Conservation (phyloP, 305 asterid species). For the Ajuga reptans region DNA sequence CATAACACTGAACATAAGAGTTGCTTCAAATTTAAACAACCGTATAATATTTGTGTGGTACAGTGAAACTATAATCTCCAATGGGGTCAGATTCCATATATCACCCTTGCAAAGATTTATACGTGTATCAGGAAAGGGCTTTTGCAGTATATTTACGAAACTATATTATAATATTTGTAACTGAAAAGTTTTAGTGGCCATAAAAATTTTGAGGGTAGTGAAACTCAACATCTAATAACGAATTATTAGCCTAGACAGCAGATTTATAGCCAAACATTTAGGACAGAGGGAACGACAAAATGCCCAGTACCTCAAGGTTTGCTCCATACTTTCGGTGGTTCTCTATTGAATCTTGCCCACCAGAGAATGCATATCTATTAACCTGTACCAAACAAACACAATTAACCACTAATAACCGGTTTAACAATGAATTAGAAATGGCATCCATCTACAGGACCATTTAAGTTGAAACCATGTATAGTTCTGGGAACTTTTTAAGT, state of each 20-base stretch:
- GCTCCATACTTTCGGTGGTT: constrained; percentile 89
- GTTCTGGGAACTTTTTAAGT: neutral
- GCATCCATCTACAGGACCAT: neutral
- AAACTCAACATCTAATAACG: neutral
- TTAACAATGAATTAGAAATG: neutral
- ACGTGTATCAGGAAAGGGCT: neutral
- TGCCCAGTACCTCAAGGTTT: constrained; percentile 67
- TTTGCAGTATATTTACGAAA: neutral
- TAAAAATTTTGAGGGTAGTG: neutral
- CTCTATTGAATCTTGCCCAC: constrained; percentile 90
- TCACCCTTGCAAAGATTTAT: no score
- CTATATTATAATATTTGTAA: neutral
- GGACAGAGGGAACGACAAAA: neutral
- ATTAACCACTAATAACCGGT: neutral
- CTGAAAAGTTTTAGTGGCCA: neutral
- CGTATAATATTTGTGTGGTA: neutral
- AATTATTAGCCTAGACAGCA: neutral
- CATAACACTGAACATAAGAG: neutral
- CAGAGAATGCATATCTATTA: constrained; percentile 86
- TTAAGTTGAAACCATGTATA: neutral
- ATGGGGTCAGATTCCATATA: no score
- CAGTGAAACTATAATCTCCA: neutral
- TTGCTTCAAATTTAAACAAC: neutral
- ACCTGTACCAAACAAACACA: constrained; percentile 35
- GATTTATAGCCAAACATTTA: neutral